phyloP scores from a whole-genome alignment of 768 basidiomycete species.

The Russula emetica region DNA sequence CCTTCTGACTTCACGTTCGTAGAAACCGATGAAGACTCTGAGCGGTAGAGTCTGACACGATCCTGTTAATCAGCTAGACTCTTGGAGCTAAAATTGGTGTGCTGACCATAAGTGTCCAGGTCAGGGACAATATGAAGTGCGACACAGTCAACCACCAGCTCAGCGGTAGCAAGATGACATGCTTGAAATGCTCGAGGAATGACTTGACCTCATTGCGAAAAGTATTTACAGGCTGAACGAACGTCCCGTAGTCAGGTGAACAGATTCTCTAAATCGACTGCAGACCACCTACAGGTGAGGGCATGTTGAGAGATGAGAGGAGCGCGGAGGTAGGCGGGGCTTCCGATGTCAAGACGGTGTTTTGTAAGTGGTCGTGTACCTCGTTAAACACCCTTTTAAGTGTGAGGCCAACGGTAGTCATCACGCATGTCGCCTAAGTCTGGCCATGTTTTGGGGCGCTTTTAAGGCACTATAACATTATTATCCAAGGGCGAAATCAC shows the following conservation, averaged over 20 bases:
- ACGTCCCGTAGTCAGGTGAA: background rate
- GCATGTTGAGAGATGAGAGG: constrained; percentile 9
- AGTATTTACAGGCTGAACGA: background rate
- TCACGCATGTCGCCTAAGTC: background rate
- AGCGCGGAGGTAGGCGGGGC: background rate
- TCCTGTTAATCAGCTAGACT: background rate
- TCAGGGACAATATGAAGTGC: background rate
- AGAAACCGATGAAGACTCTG: constrained; percentile 18
- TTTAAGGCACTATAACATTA: background rate
- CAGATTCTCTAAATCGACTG: background rate
- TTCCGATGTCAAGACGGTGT: constrained; percentile 6
- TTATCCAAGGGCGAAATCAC: constrained; percentile 14
- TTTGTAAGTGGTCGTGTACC: constrained; percentile 17
- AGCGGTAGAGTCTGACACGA: constrained; percentile 18
- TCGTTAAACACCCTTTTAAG: constrained; percentile 23
- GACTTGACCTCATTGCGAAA: background rate
- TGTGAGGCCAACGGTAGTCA: background rate
- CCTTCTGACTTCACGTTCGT: constrained; percentile 17
- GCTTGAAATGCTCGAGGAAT: constrained; percentile 19
- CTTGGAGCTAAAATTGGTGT: background rate
- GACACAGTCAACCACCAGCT: constrained; percentile 23
- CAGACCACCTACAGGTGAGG: constrained; percentile 6
- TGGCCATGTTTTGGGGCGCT: background rate
- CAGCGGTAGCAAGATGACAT: constrained; percentile 16
- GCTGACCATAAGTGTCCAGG: constrained; percentile 14